phyloP scores from a whole-genome alignment of 257 asterid genomes.

The Craterostigma plantagineum region DNA sequence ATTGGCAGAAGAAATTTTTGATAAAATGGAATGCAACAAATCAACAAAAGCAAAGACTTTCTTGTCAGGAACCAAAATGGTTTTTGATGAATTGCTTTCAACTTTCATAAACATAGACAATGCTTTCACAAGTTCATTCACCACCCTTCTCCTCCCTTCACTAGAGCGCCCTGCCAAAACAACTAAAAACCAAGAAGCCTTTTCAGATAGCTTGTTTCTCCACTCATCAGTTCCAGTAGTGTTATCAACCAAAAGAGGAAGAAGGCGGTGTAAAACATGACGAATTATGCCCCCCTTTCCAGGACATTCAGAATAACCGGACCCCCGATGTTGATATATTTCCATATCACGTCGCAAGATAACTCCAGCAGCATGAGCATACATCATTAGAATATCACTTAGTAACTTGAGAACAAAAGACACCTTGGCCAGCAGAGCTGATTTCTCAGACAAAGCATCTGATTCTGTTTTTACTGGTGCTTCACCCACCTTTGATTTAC shows the following conservation, averaged over 20 bases:
- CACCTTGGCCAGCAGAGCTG: constrained; percentile 70
- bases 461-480: constrained; percentile 23
- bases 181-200: constrained; percentile 92
- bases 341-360: constrained; percentile 76
- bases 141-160: constrained; percentile 94
- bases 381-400: constrained; percentile 88
- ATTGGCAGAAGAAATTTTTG: constrained; percentile 70
- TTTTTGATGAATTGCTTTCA: constrained; percentile 35
- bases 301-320: constrained; percentile 35
- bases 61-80: constrained; percentile 58
- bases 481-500: constrained; percentile 87
- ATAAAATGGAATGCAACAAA: constrained; percentile 68
- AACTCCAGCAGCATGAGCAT: constrained; percentile 81
- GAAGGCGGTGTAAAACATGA: constrained; percentile 72
- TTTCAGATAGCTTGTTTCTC: constrained; percentile 88
- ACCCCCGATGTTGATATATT: constrained; percentile 53
- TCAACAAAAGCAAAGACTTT: constrained; percentile 72
- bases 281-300: constrained; percentile 76
- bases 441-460: constrained; percentile 47
- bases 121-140: constrained; percentile 77
- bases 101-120: constrained; percentile 40
- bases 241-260: constrained; percentile 67
- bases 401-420: constrained; percentile 78
- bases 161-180: constrained; percentile 88
- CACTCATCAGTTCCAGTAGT: constrained; percentile 83